Evolutionary conservation across 129 eudicot species (phyloP).

Genomic region (Helichrysum umbraculigerum): DNA sequence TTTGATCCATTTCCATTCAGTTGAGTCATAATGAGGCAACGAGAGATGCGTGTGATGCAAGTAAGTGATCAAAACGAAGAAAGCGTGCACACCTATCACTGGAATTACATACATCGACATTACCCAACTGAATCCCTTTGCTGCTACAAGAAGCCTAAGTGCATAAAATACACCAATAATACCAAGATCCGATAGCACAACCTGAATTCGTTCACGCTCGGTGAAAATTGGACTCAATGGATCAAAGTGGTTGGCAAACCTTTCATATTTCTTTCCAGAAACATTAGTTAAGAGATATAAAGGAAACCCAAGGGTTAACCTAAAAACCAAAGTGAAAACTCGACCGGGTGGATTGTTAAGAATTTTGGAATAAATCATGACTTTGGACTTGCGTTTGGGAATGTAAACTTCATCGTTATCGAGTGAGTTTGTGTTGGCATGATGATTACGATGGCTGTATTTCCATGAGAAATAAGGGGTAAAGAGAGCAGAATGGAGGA

Average conservation of each 20-base stretch:
- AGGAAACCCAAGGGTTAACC: constrained; percentile 11
- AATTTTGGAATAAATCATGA: background rate
- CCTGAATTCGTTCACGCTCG: background rate
- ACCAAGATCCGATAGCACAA: background rate
- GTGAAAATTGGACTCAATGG: constrained; percentile 12
- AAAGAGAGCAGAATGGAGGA: background rate
- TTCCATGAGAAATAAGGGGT: constrained; percentile 2
- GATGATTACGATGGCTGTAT: constrained; percentile 5
- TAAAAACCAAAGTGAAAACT: background rate
- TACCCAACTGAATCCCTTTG: background rate
- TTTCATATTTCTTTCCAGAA: constrained; percentile 18
- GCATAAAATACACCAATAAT: background rate
- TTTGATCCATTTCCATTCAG: constrained; percentile 3
- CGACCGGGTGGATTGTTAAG: constrained; percentile 14
- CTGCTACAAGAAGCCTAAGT: background rate
- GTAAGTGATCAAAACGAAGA: constrained; percentile 15
- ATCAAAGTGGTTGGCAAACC: constrained; percentile 25
- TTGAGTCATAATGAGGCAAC: constrained; percentile 6
- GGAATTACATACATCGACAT: background rate
- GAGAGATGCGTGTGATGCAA: constrained; percentile 27
- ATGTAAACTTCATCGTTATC: constrained; percentile 4
- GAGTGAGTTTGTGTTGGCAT: constrained; percentile 8
- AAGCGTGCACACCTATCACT: background rate
- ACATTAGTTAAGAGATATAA: constrained; percentile 18
- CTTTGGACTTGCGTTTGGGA: background rate